Percentiles rank a stretch among this genome's conserved stretches.
Evolutionary conservation across 2,329 filamentous ascomycete species (phyloP).

Genomic region (Bimuria novae-zelandiae): DNA sequence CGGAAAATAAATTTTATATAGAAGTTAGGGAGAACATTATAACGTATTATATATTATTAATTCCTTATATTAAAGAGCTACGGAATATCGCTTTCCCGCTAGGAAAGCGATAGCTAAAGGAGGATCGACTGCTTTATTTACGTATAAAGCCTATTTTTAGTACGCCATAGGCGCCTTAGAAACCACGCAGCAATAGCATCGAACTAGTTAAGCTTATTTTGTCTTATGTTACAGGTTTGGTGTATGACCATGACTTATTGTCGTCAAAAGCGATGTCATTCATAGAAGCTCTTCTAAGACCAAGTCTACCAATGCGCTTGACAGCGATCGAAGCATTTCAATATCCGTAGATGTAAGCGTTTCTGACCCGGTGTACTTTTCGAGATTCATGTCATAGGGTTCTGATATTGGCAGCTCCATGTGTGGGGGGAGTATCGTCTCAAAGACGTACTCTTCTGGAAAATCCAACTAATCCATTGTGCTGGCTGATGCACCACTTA

Average conservation of each 20-base stretch:
- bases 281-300: neutral
- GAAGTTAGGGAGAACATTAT: constrained; percentile 16
- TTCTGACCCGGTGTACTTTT: neutral
- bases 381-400: no score
- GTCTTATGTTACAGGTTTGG: no score
- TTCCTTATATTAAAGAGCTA: constrained; percentile 18
- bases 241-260: neutral
- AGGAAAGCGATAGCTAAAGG: constrained; percentile 16
- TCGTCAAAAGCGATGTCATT: neutral
- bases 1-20: constrained; percentile 19
- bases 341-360: neutral
- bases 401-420: neutral
- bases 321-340: neutral
- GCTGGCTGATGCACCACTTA: neutral
- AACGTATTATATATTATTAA: constrained; percentile 13
- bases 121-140: constrained; percentile 15
- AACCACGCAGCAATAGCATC: no score
- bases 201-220: no score
- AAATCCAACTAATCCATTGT: neutral
- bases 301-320: neutral
- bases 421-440: neutral
- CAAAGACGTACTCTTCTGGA: neutral
- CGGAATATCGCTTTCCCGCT: constrained; percentile 16
- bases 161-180: no score
- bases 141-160: constrained; percentile 8